Base-by-base conservation (phyloP, 352 stramenopile species). In the Phytopythium mirpurense region DNA sequence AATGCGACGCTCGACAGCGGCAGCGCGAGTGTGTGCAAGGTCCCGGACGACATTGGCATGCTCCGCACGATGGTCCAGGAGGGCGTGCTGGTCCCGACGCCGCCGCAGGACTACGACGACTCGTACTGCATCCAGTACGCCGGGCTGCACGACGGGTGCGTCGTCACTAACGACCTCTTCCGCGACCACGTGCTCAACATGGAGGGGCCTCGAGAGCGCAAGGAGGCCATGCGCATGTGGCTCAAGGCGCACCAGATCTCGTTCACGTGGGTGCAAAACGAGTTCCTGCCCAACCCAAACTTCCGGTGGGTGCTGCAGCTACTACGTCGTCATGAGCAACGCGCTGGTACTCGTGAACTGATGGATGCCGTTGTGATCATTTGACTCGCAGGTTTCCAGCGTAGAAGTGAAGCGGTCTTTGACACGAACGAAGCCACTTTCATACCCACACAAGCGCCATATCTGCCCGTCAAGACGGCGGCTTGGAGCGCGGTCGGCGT, bases 81-180 rank as follows among this genome's bases (percentile, higher is more conserved):
- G 45, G 85, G 86, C 2, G 55, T 90, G 7, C 37, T 96, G 19
- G 70, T 96, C 42, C 74, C 81, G 3, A 96, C 86, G 11, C 86
- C 86, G 5, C 65, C 85, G 14, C 83, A 93, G 43, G 86, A 96
- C 58, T 96, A 94, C 58, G 86, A 96, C 60, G 86, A 96, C 57
- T 85, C 83, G 38, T 96, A 96, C 67, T 93, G 85, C 72, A 96
- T 96, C 62, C 80, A 90, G 47, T 96, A 96, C 57, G 83, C 83
- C 34, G 74, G 74, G 12, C 64, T 75, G 31, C 71, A 95, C 42
- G 62, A 86, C 43, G 82, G 79, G 49, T 88, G 78, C 43, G 68
- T 96, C 19, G 79, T 96, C 34, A 95, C 82, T n/a, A 96, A 96
- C 54, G 86, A 96, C 45, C 65, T 93, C 21, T 96, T 89, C 59